Evolutionary conservation across 2,329 filamentous ascomycete genomes (phyloP).

Genomic region (Biscogniauxia sp.): DNA sequence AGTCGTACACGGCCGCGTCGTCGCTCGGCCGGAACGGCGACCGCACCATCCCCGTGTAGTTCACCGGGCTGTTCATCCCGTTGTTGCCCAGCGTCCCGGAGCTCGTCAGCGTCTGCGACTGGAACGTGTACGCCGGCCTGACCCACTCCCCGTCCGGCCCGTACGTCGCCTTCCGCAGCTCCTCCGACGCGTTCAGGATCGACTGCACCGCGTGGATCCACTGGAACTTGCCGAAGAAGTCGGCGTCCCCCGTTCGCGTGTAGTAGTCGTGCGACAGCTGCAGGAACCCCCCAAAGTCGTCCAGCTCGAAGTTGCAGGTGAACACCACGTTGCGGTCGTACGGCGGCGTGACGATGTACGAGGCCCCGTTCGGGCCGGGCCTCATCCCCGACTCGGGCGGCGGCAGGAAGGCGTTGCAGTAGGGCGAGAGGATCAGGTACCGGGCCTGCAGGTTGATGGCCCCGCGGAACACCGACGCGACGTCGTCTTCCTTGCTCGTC

Average conservation of each 20-base stretch:
- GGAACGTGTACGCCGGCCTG: conserved; percentile 65
- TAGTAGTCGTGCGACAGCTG: conserved; percentile 79
- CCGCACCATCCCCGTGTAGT: conserved; percentile 75
- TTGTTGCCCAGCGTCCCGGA: conserved; percentile 79
- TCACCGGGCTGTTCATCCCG: conserved; percentile 78
- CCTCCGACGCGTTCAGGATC: conserved; percentile 65
- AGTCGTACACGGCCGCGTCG: conserved; percentile 81
- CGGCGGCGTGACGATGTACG: conserved; percentile 57
- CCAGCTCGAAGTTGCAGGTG: conserved; percentile 95
- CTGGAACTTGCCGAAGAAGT: conserved; percentile 68
- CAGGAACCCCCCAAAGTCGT: conserved; percentile 85
- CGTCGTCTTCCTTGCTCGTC: conserved; percentile 53
- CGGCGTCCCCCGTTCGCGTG: conserved; percentile 66
- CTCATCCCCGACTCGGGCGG: conserved; percentile 69
- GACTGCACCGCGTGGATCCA: conserved; percentile 73
- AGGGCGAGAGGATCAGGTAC: conserved; percentile 67
- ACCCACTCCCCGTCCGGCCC: conserved; percentile 29
- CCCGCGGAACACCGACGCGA: conserved; percentile 67
- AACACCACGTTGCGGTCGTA: conserved; percentile 74
- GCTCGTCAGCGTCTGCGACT: conserved; percentile 66
- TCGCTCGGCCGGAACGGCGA: conserved; percentile 90
- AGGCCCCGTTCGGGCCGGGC: conserved; percentile 56
- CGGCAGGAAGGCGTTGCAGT: conserved; percentile 90
- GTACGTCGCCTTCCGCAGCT: conserved; percentile 68
- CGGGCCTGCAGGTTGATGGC: conserved; percentile 70